These are phyloP conservation scores for Chromera velia DNA, from an alignment of 73 alveolate species.

Conservation along the genomic window DNA sequence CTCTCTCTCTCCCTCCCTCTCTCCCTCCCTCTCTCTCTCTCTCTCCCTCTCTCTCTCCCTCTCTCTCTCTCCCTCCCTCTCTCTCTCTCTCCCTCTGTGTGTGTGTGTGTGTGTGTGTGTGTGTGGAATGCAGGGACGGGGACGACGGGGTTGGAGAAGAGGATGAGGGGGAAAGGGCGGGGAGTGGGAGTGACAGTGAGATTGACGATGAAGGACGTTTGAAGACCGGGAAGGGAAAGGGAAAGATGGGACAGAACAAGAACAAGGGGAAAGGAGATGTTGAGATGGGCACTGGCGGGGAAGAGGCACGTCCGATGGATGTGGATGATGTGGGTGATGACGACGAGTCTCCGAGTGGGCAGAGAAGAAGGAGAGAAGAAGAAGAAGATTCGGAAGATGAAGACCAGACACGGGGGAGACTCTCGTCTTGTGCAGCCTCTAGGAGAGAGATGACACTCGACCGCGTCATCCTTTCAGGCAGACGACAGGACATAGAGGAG, in stretches of 20 bases:
- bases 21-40: too few relatives aligned
- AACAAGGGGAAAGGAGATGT: neutral
- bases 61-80: too few relatives aligned
- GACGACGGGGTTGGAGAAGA: neutral
- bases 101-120: neutral
- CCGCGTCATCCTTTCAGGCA: neutral
- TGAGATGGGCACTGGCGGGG: too few relatives aligned
- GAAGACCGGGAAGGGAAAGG: neutral
- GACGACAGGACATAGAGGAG: conserved; percentile 2
- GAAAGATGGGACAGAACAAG: neutral
- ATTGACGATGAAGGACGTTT: too few relatives aligned
- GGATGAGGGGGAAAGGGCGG: neutral
- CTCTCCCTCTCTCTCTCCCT: too few relatives aligned
- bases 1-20: too few relatives aligned
- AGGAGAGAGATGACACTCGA: neutral
- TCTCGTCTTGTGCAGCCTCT: neutral
- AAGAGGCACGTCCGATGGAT: too few relatives aligned
- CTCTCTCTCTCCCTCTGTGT: neutral
- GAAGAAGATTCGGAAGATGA: neutral
- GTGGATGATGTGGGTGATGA: too few relatives aligned
- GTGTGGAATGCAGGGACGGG: neutral
- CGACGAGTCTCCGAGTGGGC: too few relatives aligned
- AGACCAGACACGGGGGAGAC: neutral
- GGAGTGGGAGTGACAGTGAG: too few relatives aligned
- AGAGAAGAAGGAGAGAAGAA: too few relatives aligned